phyloP scores from a whole-genome alignment of 1,139 yeast species.

The Geotrichum klebahnii region DNA sequence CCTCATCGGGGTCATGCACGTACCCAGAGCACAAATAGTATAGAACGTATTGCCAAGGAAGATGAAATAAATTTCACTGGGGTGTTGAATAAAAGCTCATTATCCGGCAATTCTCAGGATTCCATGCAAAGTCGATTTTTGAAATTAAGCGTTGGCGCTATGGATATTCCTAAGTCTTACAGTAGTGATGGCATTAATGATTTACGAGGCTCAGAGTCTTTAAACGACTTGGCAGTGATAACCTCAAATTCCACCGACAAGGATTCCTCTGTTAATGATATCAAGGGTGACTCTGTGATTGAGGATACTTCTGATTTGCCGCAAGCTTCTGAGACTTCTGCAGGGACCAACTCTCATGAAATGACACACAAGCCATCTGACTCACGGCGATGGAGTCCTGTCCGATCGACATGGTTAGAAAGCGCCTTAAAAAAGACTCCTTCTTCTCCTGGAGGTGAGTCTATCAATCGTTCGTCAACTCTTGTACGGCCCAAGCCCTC shows the following conservation, averaged over 20 bases:
- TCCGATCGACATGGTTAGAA: slow-evolving; percentile 34
- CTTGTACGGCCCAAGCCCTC: not conserved
- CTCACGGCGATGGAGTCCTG: slow-evolving; percentile 26
- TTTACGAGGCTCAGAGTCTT: not conserved
- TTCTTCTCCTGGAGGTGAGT: slow-evolving; percentile 14
- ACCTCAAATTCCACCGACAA: not conserved
- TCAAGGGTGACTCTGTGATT: not conserved
- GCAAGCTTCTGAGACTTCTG: not conserved
- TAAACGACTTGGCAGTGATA: not conserved
- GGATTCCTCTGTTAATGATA: not conserved
- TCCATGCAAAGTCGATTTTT: not conserved
- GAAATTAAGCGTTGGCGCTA: slow-evolving; percentile 3
- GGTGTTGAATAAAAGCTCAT: not conserved
- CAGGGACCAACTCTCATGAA: not conserved
- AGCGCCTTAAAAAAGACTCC: slow-evolving; percentile 32
- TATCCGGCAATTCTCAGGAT: not conserved
- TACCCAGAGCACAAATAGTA: slow-evolving; percentile 14
- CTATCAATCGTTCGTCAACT: slow-evolving; percentile 13
- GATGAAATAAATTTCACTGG: not conserved
- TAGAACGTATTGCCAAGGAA: not conserved
- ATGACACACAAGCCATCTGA: slow-evolving; percentile 13
- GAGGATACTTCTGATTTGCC: not conserved
- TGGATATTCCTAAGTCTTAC: slow-evolving; percentile 10
- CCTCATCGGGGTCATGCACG: slow-evolving; percentile 14
- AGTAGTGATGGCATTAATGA: slow-evolving; percentile 1